Evolutionary conservation across 148 eudicot genomes (phyloP).

Genomic region (Chenopodium berlandieri): DNA sequence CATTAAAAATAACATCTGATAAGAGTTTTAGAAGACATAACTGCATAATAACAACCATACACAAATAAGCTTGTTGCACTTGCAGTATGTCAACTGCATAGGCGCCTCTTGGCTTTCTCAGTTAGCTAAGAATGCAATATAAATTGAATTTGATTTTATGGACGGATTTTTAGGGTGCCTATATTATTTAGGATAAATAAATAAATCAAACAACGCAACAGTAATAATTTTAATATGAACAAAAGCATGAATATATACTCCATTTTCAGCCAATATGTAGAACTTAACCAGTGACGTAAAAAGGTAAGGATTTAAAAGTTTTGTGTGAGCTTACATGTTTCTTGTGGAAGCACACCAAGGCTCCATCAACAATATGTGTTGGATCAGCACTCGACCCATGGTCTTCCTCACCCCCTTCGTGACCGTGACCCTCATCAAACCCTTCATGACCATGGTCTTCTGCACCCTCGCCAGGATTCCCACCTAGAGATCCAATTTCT

Average conservation of each 20-base stretch:
- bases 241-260: background rate
- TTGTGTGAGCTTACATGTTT: constrained; percentile 42
- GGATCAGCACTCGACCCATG: constrained; percentile 32
- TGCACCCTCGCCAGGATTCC: constrained; percentile 18
- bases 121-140: no score
- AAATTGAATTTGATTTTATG: no score
- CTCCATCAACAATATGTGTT: constrained; percentile 43
- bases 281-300: background rate
- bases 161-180: no score
- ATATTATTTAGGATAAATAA: no score
- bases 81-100: no score
- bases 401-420: constrained; percentile 22
- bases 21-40: background rate
- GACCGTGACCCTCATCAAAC: constrained; percentile 16
- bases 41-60: background rate
- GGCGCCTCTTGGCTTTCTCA: no score
- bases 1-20: background rate
- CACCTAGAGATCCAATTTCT: constrained; percentile 19
- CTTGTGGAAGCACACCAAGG: constrained; percentile 53
- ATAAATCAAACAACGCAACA: background rate
- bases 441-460: constrained; percentile 25
- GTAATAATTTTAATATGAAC: background rate
- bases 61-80: no score
- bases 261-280: background rate
- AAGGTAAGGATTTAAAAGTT: background rate